Base-by-base conservation (phyloP, 2,329 filamentous ascomycete species). In the Aspergillus sp. region DNA sequence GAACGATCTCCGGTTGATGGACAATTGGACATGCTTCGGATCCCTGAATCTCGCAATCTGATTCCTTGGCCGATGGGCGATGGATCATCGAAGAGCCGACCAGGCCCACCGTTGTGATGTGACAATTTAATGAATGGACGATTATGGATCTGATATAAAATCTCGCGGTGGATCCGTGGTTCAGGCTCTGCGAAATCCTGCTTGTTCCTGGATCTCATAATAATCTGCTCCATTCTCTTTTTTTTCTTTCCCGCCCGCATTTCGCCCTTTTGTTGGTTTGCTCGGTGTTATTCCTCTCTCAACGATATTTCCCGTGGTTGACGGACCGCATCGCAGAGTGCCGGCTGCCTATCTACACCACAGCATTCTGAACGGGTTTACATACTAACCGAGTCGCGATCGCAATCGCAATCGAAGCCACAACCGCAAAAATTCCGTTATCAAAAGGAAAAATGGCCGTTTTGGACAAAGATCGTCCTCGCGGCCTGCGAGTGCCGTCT, bases 401-500 rank as follows among this genome's bases (percentile, higher is more conserved):
- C 19, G 31, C 54, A 51, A 27, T 40, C 6, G 6, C n/a, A 11
- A 50, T 35, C n/a, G 25, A 39, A 44, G 47, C n/a, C 43, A 25
- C 12, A 21, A 15, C 41, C 37, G 44, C 50, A 37, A 39, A 55
- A 35, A 57, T 45, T 40, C 27, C 45, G 19, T 33, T 52, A 51
- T 57, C 52, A 11, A 19, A 33, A 39, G 35, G 27, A 19, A 62
- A 43, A 5, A 73, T 73, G 71, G 69, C 69, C 9, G 67, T 72
- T 45, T 67, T 71, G 52, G 70, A 73, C 43, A 68, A 70, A n/a
- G 71, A 71, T 46, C 69, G 70, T 51, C 66, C 70, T 14, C 66
- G 67, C 6, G 71, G 71, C 46, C 62, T 73, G 53, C 69, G 71
- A 44, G 65, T 73, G 15, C 71, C 71, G 0, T 73, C 71, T 15